Evolutionary conservation across 2,329 filamentous ascomycete species (phyloP).

Genomic region (Fusarium nurragi): DNA sequence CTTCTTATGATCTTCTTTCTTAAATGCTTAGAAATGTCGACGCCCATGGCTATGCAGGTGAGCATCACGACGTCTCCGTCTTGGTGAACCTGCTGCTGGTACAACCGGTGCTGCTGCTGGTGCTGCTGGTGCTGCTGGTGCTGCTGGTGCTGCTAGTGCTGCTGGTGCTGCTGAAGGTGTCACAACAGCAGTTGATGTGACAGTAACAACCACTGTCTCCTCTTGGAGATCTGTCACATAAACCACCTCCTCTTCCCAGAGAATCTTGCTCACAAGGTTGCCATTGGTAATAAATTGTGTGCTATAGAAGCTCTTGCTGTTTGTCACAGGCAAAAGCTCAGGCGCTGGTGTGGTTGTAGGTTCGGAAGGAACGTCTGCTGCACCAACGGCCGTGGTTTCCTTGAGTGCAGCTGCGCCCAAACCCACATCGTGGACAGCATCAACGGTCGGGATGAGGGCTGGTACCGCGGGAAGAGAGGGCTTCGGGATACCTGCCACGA

Average conservation of each 20-base stretch:
- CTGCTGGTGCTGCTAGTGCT: neutral
- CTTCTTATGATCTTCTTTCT: slow-evolving; percentile 13
- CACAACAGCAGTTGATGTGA: slow-evolving; percentile 44
- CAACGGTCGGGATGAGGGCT: slow-evolving; percentile 17
- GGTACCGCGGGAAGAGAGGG: slow-evolving; percentile 11
- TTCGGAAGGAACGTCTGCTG: neutral
- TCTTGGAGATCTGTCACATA: slow-evolving; percentile 60
- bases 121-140: neutral
- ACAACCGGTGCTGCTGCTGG: neutral
- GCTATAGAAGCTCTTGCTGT: slow-evolving; percentile 54
- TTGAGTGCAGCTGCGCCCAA: slow-evolving; percentile 11
- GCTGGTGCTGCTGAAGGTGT: slow-evolving; percentile 22
- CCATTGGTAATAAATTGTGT: slow-evolving; percentile 64
- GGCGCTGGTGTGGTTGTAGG: slow-evolving; percentile 44
- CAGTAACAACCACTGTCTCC: slow-evolving; percentile 54
- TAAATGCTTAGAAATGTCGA: slow-evolving; percentile 39
- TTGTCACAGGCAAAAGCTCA: slow-evolving; percentile 36
- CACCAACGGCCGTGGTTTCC: slow-evolving; percentile 15
- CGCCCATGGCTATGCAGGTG: slow-evolving; percentile 52
- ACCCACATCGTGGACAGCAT: slow-evolving; percentile 11
- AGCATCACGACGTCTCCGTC: slow-evolving; percentile 44
- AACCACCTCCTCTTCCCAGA: slow-evolving; percentile 65
- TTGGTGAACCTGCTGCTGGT: neutral
- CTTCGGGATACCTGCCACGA: slow-evolving; percentile 13
- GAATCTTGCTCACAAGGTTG: slow-evolving; percentile 63